Evolutionary conservation across 768 basidiomycete genomes (phyloP).

Genomic region (Lactifluus pinguis): DNA sequence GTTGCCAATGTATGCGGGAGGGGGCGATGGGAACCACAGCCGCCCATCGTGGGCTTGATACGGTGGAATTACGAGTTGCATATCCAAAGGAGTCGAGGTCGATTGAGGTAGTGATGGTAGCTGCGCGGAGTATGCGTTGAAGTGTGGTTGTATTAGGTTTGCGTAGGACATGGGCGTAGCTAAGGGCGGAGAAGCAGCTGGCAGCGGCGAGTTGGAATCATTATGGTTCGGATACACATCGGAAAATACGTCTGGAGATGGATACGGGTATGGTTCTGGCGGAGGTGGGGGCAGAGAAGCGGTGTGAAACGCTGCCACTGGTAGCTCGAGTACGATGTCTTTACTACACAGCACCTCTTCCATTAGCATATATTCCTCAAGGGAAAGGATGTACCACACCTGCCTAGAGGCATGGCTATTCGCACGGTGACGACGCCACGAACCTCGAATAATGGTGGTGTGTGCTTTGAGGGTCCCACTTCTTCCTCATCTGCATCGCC

Average conservation of each 20-base stretch:
- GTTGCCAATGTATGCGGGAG: background rate
- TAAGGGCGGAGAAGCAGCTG: conserved; percentile 8
- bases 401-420: conserved; percentile 65
- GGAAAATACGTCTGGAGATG: background rate
- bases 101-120: conserved; percentile 27
- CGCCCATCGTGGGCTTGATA: conserved; percentile 26
- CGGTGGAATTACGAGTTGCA: conserved; percentile 11
- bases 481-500: conserved; percentile 36
- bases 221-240: background rate
- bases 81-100: conserved; percentile 32
- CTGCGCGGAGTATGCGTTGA: conserved; percentile 28
- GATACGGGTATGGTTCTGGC: conserved; percentile 13
- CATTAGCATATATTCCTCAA: background rate
- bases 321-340: conserved; percentile 57
- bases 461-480: background rate
- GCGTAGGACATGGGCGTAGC: conserved; percentile 19
- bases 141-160: conserved; percentile 23
- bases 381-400: conserved; percentile 32
- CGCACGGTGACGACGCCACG: conserved; percentile 52
- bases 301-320: conserved; percentile 57
- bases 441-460: conserved; percentile 53
- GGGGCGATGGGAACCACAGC: conserved; percentile 24
- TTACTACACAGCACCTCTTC: conserved; percentile 38
- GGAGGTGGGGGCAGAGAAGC: conserved; percentile 40
- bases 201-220: conserved; percentile 21